Percentiles rank a stretch among this genome's conserved stretches.
These are phyloP conservation scores for Cutaneotrichosporon sp. DNA, from an alignment of 1,284 basidiomycete genomes.

Conservation along the genomic window DNA sequence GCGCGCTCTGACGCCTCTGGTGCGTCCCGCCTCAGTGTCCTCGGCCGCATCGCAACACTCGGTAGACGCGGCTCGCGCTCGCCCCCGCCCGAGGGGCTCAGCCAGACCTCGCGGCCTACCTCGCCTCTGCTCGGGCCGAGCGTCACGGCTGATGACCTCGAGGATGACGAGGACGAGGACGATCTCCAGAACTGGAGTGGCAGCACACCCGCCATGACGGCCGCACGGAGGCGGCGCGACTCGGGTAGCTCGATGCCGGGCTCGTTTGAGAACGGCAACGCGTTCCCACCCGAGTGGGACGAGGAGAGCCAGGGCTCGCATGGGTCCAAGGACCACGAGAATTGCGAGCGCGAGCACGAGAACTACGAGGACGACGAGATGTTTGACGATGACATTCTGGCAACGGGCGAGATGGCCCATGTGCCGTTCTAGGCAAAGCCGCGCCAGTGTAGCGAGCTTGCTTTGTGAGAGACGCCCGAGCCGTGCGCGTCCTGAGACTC, in stretches of 20 bases:
- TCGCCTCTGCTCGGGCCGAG: slow-evolving; percentile 50
- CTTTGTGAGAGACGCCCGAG: background rate
- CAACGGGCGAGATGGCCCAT: slow-evolving; percentile 78
- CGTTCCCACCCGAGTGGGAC: slow-evolving; percentile 34
- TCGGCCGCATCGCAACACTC: slow-evolving; percentile 76
- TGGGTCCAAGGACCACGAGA: slow-evolving; percentile 21
- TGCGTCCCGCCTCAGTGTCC: slow-evolving; percentile 62
- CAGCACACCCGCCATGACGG: slow-evolving; percentile 61
- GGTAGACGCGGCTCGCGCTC: slow-evolving; percentile 46
- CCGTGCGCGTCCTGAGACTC: too few relatives aligned
- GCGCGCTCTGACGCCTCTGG: slow-evolving; percentile 83
- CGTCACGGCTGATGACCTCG: slow-evolving; percentile 41
- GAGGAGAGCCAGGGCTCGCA: slow-evolving; percentile 19
- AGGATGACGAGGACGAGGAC: slow-evolving; percentile 57
- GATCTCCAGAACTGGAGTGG: slow-evolving; percentile 18
- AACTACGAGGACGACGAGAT: slow-evolving; percentile 33
- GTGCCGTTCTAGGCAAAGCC: slow-evolving; percentile 61
- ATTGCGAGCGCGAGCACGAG: slow-evolving; percentile 27
- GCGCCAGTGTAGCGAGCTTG: background rate
- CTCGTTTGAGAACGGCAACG: slow-evolving; percentile 57
- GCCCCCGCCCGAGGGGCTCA: slow-evolving; percentile 31
- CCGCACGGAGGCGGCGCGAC: slow-evolving; percentile 50
- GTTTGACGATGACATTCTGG: slow-evolving; percentile 76
- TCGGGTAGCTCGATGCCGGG: slow-evolving; percentile 72
- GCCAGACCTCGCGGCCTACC: slow-evolving; percentile 55